phyloP scores from a whole-genome alignment of 106 monocot genomes.

The Posidonia australis region DNA sequence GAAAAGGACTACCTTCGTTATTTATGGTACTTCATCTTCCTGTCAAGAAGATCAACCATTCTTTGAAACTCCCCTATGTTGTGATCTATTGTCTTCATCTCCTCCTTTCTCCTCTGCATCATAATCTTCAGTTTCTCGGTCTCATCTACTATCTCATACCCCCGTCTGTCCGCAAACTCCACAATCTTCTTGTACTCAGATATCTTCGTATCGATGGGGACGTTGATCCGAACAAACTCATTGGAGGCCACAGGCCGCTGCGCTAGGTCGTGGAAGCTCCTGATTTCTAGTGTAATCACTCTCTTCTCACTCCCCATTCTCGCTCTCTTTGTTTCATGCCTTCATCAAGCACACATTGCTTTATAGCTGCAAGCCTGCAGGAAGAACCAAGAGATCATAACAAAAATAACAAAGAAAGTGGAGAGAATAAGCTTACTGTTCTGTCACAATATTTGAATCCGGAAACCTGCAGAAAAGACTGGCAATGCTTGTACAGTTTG shows the following conservation, averaged over 20 bases:
- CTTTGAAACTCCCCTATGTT: too few species aligned
- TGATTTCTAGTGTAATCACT: slow-evolving; percentile 2
- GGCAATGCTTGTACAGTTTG: neutral
- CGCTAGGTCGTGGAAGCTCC: slow-evolving; percentile 5
- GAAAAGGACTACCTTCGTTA: too few species aligned
- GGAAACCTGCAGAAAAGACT: neutral
- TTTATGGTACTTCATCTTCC: too few species aligned
- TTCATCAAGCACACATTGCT: too few species aligned
- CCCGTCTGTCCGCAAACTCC: slow-evolving; percentile 5
- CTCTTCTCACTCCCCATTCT: slow-evolving; percentile 1
- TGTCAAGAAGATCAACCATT: too few species aligned
- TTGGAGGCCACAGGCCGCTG: neutral
- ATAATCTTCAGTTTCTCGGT: slow-evolving; percentile 3
- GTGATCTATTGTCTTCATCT: too few species aligned
- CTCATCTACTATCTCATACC: slow-evolving; percentile 9
- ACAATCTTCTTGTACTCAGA: slow-evolving; percentile 13
- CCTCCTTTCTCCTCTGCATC: too few species aligned
- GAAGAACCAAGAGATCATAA: neutral
- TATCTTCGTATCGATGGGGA: slow-evolving; percentile 3
- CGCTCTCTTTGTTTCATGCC: too few species aligned
- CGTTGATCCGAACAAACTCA: neutral
- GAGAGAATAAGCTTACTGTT: neutral
- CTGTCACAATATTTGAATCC: neutral
- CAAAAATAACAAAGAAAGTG: neutral
- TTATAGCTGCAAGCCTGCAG: too few species aligned